Evolutionary conservation across 2,329 filamentous ascomycete genomes (phyloP).

Genomic region (Talaromyces sp.): DNA sequence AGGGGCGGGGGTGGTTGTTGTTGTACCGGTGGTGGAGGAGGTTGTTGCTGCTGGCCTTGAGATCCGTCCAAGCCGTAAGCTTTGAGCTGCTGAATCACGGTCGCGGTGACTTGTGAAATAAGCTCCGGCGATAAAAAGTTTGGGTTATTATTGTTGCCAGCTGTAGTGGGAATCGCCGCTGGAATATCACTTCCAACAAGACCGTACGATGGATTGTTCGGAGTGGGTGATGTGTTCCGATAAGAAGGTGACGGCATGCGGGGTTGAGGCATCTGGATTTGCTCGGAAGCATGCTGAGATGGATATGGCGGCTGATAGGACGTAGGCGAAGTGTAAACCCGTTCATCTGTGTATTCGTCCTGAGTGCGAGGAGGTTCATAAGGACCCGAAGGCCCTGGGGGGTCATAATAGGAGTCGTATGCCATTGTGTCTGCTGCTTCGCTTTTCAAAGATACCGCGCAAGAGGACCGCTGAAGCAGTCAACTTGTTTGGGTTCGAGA

Average conservation of each 20-base stretch:
- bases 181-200: slow-evolving; percentile 2
- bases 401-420: slow-evolving; percentile 11
- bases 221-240: slow-evolving; percentile 16
- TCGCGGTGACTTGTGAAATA: slow-evolving; percentile 56
- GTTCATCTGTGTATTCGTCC: slow-evolving; percentile 13
- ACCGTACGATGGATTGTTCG: slow-evolving; percentile 17
- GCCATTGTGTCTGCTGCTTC: slow-evolving; percentile 2
- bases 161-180: not conserved
- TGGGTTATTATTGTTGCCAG: slow-evolving; percentile 43
- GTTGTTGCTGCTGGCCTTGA: slow-evolving; percentile 22
- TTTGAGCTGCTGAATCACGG: slow-evolving; percentile 55
- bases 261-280: slow-evolving; percentile 34
- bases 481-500: slow-evolving; percentile 7
- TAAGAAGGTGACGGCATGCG: slow-evolving; percentile 23
- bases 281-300: slow-evolving; percentile 27
- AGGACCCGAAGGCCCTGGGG: slow-evolving; percentile 16
- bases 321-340: slow-evolving; percentile 12
- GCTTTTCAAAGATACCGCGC: slow-evolving; percentile 1
- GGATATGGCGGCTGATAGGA: slow-evolving; percentile 31
- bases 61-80: slow-evolving; percentile 37
- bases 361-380: slow-evolving; percentile 23
- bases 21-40: slow-evolving; percentile 26
- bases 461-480: slow-evolving; percentile 14
- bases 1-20: slow-evolving; percentile 21
- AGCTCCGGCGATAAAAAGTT: slow-evolving; percentile 55